Conservation (phyloP, 768 basidiomycete genomes). For the Ramaria rubella region DNA sequence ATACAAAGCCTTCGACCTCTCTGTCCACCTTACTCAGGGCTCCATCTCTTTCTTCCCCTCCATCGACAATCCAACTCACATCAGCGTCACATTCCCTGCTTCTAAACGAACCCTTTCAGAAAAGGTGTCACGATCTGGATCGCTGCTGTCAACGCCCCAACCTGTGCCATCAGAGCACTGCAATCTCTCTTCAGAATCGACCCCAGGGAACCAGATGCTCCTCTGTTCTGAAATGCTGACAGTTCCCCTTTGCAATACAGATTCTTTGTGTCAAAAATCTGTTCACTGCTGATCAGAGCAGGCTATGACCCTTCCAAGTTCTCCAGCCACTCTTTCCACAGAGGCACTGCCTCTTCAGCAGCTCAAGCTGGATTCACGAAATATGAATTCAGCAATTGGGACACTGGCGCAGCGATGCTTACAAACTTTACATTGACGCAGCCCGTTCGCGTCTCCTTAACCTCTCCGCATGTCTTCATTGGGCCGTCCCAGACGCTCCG, state of each 20-base stretch:
- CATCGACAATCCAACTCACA: constrained; percentile 13
- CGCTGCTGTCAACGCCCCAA: constrained; percentile 16
- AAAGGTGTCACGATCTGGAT: constrained; percentile 21
- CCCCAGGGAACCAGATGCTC: constrained; percentile 2
- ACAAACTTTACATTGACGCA: constrained; percentile 31
- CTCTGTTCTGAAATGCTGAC: constrained; percentile 3
- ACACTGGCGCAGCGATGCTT: constrained; percentile 32
- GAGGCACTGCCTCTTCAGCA: constrained; percentile 25
- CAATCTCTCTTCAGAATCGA: constrained; percentile 7
- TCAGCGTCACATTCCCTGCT: constrained; percentile 24
- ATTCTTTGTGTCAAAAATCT: constrained; percentile 3
- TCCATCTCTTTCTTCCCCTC: constrained; percentile 24
- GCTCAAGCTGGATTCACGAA: constrained; percentile 26
- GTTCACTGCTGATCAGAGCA: not conserved
- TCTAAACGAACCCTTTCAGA: constrained; percentile 34
- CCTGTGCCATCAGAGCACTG: constrained; percentile 12
- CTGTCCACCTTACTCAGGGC: constrained; percentile 19
- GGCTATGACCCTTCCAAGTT: constrained; percentile 12
- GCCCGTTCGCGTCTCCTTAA: constrained; percentile 21
- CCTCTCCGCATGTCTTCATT: constrained; percentile 29
- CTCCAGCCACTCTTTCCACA: constrained; percentile 19
- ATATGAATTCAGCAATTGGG: constrained; percentile 32
- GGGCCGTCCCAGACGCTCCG: constrained; percentile 14
- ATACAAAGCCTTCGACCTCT: constrained; percentile 13
- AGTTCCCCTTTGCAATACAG: constrained; percentile 9